These are phyloP conservation scores for Rhizoctonia solani DNA, from an alignment of 1,284 basidiomycete species.

Conservation along the genomic window DNA sequence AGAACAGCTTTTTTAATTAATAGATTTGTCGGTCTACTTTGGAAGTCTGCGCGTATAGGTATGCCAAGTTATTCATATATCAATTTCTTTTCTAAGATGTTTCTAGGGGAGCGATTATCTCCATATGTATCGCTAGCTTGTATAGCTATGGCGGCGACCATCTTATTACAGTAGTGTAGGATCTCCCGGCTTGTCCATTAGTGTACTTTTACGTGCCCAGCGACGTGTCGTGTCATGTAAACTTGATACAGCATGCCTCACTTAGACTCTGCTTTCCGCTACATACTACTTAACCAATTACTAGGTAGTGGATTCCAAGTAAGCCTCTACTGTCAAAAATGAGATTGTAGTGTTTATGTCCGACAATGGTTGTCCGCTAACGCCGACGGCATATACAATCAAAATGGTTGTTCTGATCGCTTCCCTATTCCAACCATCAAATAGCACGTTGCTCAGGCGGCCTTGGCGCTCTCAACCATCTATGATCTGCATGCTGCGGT, in stretches of 20 bases:
- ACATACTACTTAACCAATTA: too few relatives aligned
- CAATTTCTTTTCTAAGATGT: not conserved
- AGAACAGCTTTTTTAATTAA: too few relatives aligned
- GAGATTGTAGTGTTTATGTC: too few relatives aligned
- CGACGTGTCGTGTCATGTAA: not conserved
- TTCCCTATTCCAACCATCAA: not conserved
- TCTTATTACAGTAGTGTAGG: slow-evolving; percentile 52
- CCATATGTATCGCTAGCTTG: slow-evolving; percentile 83
- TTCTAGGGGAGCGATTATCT: slow-evolving; percentile 74
- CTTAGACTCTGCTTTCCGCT: too few relatives aligned
- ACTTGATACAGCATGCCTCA: too few relatives aligned
- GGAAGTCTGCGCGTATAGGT: slow-evolving; percentile 93
- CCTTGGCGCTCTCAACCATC: slow-evolving; percentile 25
- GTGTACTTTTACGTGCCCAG: not conserved
- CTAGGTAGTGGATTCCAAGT: too few relatives aligned
- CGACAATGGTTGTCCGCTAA: too few relatives aligned
- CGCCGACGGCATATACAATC: too few relatives aligned
- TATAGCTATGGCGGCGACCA: slow-evolving; percentile 74
- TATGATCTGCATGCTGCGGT: slow-evolving; percentile 2
- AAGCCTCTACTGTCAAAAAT: too few relatives aligned
- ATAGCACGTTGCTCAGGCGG: not conserved
- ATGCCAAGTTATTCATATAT: slow-evolving; percentile 49
- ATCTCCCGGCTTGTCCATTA: not conserved
- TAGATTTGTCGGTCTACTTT: slow-evolving; percentile 89
- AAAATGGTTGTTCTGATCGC: not conserved